Base-by-base conservation (phyloP, 352 stramenopile genomes). In the Phytophthora fragariaefolia region DNA sequence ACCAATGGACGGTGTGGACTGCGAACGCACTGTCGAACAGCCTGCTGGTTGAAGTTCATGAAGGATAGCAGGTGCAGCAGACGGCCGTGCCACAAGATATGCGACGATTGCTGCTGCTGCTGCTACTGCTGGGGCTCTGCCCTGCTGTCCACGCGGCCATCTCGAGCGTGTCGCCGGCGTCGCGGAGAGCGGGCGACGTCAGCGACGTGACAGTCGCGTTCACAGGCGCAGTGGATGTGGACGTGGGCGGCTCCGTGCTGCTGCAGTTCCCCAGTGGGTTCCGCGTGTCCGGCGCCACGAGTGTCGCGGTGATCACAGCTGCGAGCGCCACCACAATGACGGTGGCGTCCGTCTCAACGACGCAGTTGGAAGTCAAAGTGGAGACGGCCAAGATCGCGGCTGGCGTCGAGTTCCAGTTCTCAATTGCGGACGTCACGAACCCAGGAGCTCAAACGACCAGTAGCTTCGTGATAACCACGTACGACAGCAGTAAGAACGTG, bases 201-300 rank as follows among this genome's bases (percentile, higher is more conserved):
- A 68, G 40, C 27, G 61, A 71, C 30, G 74, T 73, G 22, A 43
- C 15, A 4, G 71, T 87, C 22, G 27, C 58, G 6, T 73, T 87
- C 38, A 71, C 66, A 2, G 69, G 50, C 32, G 73, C 26, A 27
- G 62, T 57, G n/a, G 62, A 67, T 6, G 54, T 85, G 13, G 26
- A 57, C 0, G 53, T 76, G 26, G 63, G 61, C 23, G 70, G 58
- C 7, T 65, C 54, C 0, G 55, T 85, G 9, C 10, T 72, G 24
- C 50, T 85, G 6, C 12, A 63, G n/a, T 80, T 85, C 36, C 72
- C 79, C 8, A 42, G 34, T 0, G 74, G 63, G 1, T 85, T 87
- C 26, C 20, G 51, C 4, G 26, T 87, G 26, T 62, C 63, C 4
- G 63, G 54, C 23, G 6, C 6, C 2, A 50, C 74, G 17, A 47